Evolutionary conservation across 1,284 basidiomycete genomes (phyloP), one percentile per base, ranked within the genome.

Genomic region (Ceratobasidium sp.): DNA sequence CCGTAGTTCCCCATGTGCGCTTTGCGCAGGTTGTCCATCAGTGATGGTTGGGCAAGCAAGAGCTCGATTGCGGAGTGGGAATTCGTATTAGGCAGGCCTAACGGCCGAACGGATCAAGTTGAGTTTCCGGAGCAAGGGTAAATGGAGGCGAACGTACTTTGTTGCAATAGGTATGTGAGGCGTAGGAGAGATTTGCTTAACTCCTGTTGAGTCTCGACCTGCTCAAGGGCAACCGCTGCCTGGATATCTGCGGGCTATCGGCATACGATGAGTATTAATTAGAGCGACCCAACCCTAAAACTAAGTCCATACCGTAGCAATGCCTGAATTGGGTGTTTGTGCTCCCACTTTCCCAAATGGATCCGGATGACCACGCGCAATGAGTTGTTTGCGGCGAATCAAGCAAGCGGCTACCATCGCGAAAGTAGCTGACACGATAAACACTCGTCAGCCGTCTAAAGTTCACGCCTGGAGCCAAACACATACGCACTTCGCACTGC

Each of bases 321-420:
- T 58, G 40, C 70, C 60, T 64, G 69, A 66, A 67, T 78, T 28
- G 84, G 0, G 90, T 89, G 81, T 89, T 87, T 12, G 90, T 80
- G 53, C 93, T 88, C 78, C 89, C 89, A 60, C 87, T 86, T 83
- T 91, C 91, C 85, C 82, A 83, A 89, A 97, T 0, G 96, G 95
- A 83, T 98, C 97, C 1, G 90, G 89, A 71, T 93, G 85, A 0
- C 95, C 95, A 26, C 89, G 87, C 20, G 90, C 86, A n/a, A 98
- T 89, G 56, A 97, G 87, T 85, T 98, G 96, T 83, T 93, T 94
- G 42, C 97, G 88, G 42, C 98, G 89, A 0, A 99, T 89, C 33
- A 99, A 89, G 80, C 95, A 92, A 0, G 97, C 97, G 1, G 97
- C 95, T 18, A 94, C 92, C 98, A 99, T 99, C 5, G 96, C 97